Evolutionary conservation across 2,329 filamentous ascomycete species (phyloP).

Genomic region (Gliomastix tumulicola): DNA sequence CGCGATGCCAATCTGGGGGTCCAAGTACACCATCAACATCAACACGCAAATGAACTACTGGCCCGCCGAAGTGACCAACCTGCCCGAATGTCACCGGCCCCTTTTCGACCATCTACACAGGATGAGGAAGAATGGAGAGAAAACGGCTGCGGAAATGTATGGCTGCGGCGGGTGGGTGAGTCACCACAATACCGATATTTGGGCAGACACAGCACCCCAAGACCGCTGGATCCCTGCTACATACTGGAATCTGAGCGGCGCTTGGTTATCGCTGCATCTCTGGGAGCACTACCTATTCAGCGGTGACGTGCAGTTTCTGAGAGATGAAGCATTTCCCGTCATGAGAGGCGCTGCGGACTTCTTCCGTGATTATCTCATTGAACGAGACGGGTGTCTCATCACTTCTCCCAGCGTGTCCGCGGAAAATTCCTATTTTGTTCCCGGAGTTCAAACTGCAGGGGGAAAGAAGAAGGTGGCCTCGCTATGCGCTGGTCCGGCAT

Average conservation of each 20-base stretch:
- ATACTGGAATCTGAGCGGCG: slow-evolving; percentile 14
- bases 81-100: slow-evolving; percentile 28
- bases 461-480: slow-evolving; percentile 8
- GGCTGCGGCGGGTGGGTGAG: slow-evolving; percentile 25
- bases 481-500: slow-evolving; percentile 15
- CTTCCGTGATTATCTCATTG: slow-evolving; percentile 27
- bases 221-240: slow-evolving; percentile 21
- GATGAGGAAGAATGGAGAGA: slow-evolving; percentile 16
- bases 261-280: slow-evolving; percentile 14
- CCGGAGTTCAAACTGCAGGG: too few relatives aligned
- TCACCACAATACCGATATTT: slow-evolving; percentile 31
- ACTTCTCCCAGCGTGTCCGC: slow-evolving; percentile 16
- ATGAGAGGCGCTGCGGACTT: slow-evolving; percentile 26
- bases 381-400: slow-evolving; percentile 15
- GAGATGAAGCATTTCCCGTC: slow-evolving; percentile 16
- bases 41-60: slow-evolving; percentile 49
- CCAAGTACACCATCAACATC: slow-evolving; percentile 43
- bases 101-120: slow-evolving; percentile 23
- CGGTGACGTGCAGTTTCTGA: slow-evolving; percentile 9
- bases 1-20: slow-evolving; percentile 30
- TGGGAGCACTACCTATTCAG: slow-evolving; percentile 14
- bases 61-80: slow-evolving; percentile 21
- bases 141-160: slow-evolving; percentile 26
- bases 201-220: slow-evolving; percentile 26
- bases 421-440: slow-evolving; percentile 13